Evolutionary conservation across 2,329 filamentous ascomycete species (phyloP), one percentile per base, ranked within the genome.

Genomic region (Penicillium olsonii): DNA sequence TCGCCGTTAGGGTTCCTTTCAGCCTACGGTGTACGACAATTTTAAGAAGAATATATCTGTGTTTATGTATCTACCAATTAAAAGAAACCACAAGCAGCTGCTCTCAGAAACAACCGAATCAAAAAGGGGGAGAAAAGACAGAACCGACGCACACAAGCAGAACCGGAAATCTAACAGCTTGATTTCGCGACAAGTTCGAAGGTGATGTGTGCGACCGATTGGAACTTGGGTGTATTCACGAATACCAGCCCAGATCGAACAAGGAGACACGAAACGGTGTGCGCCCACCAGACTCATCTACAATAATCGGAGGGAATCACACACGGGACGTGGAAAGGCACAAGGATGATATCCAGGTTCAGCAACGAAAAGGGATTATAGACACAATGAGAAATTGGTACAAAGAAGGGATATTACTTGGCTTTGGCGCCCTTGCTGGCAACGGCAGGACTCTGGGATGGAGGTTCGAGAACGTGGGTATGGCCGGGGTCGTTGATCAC

Each of bases 391-490:
- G 39, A 45, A 49, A 43, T 52, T 58, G 48, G 50, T 60, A 62
- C 59, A 61, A 27, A 37, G 22, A 51, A 53, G 39, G 22, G 40
- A 48, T 37, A 55, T 63, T 62, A 67, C 49, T 67, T 68, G 37
- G 61, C 66, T 42, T 54, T 63, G 51, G 49, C 52, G 35, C 49
- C 61, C 59, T 72, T 73, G 56, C 68, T 71, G 45, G 63, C 56
- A 37, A 70, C 64, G 8, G 69, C 59, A 20, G 62, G 60, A 45
- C 60, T 64, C 6, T 68, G 57, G 2, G 70, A 69, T 15, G 73
- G 74, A 35, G 90, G 89, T 68, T 95, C 91, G 31, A 97, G 78
- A 11, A 92, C 85, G 67, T 99, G 94, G 1, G 81, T 84, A 69
- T 99, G 94, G 42, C 88, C 87, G 9, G 84, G 79, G 2, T 88